phyloP scores from a whole-genome alignment of 768 basidiomycete genomes.

The Butyriboletus loyo region DNA sequence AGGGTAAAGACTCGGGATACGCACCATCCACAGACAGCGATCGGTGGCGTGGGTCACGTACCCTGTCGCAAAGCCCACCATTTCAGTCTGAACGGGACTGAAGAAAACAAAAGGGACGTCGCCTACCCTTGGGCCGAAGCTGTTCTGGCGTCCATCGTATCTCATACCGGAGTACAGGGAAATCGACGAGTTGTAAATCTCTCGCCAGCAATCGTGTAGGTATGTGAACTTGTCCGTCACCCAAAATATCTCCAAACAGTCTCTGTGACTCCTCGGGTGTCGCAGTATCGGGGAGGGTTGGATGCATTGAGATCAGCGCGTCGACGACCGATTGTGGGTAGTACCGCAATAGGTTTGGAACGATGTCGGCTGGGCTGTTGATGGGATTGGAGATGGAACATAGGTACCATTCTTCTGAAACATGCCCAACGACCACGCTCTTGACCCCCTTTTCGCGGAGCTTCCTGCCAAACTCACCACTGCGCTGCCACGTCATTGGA shows the following conservation, averaged over 20 bases:
- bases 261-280: conserved; percentile 42
- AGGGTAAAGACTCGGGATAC: conserved; percentile 45
- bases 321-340: conserved; percentile 50
- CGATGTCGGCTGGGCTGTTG: conserved; percentile 44
- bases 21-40: conserved; percentile 59
- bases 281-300: conserved; percentile 39
- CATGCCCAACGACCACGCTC: conserved; percentile 59
- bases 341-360: conserved; percentile 58
- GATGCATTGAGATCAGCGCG: conserved; percentile 44
- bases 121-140: conserved; percentile 48
- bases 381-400: conserved; percentile 70
- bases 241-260: conserved; percentile 58
- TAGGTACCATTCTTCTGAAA: conserved; percentile 74
- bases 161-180: conserved; percentile 65
- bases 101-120: neutral
- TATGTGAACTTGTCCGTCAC: conserved; percentile 63
- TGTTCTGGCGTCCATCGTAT: conserved; percentile 69
- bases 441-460: conserved; percentile 58
- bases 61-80: conserved; percentile 35
- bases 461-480: conserved; percentile 52
- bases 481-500: conserved; percentile 68
- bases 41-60: conserved; percentile 73
- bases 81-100: neutral
- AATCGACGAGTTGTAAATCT: conserved; percentile 51
- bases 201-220: conserved; percentile 61